Evolutionary conservation across 108 stramenopile species (phyloP).

Genomic region (Fragilaria crotonensis): DNA sequence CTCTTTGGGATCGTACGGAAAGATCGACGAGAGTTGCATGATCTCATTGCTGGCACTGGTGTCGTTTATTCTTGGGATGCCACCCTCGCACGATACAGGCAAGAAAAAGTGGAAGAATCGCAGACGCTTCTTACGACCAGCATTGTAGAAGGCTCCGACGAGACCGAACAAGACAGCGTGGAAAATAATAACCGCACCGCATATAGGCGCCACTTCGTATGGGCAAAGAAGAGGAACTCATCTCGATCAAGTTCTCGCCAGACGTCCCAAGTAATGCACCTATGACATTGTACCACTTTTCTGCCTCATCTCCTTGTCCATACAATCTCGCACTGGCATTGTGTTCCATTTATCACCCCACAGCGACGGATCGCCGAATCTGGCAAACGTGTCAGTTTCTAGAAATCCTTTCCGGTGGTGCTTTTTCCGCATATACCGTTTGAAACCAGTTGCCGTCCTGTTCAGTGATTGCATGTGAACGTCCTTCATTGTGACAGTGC

Average conservation of each 20-base stretch:
- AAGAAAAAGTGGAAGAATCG: constrained; percentile 2
- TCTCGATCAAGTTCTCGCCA: no score
- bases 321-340: constrained; percentile 2
- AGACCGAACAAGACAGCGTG: no score
- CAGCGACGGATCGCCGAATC: not conserved
- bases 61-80: constrained; percentile 25
- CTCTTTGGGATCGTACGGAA: constrained; percentile 12
- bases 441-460: not conserved
- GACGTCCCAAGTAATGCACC: not conserved
- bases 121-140: not conserved
- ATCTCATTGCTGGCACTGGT: constrained; percentile 14
- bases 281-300: not conserved
- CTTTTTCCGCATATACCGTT: not conserved
- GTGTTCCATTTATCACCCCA: not conserved
- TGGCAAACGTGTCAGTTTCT: not conserved
- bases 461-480: not conserved
- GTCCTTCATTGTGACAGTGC: not conserved
- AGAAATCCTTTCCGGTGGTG: constrained; percentile 1
- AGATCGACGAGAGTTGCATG: constrained; percentile 14
- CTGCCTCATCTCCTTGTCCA: not conserved
- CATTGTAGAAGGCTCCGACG: no score
- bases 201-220: no score
- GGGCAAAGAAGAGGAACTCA: no score
- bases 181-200: no score
- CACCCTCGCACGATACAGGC: constrained; percentile 1